Percentiles rank a stretch among this genome's conserved stretches.
phyloP scores from a whole-genome alignment of 805 yeast genomes.

The Dipodascopsis uninucleata region DNA sequence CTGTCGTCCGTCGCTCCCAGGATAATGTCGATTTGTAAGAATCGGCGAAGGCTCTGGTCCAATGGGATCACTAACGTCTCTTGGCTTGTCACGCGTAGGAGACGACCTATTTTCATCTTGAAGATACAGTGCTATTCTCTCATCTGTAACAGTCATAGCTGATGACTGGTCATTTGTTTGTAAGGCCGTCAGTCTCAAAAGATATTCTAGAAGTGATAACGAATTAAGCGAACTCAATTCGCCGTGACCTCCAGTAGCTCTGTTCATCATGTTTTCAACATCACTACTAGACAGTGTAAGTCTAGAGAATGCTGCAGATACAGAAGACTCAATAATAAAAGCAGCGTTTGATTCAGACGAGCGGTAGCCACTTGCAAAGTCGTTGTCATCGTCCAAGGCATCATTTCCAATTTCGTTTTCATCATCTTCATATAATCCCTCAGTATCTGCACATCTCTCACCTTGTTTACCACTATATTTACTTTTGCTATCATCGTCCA shows the following conservation, averaged over 20 bases:
- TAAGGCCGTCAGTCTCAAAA: slow-evolving; percentile 55
- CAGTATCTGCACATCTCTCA: slow-evolving; percentile 31
- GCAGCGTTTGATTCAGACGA: too few relatives aligned
- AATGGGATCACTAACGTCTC: slow-evolving; percentile 24
- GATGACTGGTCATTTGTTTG: slow-evolving; percentile 58
- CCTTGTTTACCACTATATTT: slow-evolving; percentile 5
- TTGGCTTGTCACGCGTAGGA: slow-evolving; percentile 6
- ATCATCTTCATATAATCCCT: slow-evolving; percentile 32
- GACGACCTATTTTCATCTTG: slow-evolving; percentile 49
- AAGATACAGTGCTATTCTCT: slow-evolving; percentile 56
- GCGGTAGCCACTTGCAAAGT: too few relatives aligned
- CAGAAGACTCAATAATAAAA: too few relatives aligned
- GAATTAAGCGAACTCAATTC: slow-evolving; percentile 8
- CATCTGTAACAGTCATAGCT: slow-evolving; percentile 58
- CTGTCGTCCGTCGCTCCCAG: too few relatives aligned
- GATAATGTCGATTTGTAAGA: too few relatives aligned
- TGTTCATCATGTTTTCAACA: slow-evolving; percentile 9
- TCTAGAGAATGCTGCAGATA: slow-evolving; percentile 14
- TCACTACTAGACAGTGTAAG: slow-evolving; percentile 18
- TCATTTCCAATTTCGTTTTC: slow-evolving; percentile 32
- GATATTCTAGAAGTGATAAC: slow-evolving; percentile 59
- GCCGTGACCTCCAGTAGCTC: neutral
- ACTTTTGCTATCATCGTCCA: slow-evolving; percentile 7
- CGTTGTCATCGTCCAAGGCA: slow-evolving; percentile 10
- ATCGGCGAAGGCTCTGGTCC: slow-evolving; percentile 22